Base-by-base conservation (phyloP, 805 yeast species). In the Clavispora carvajalis region DNA sequence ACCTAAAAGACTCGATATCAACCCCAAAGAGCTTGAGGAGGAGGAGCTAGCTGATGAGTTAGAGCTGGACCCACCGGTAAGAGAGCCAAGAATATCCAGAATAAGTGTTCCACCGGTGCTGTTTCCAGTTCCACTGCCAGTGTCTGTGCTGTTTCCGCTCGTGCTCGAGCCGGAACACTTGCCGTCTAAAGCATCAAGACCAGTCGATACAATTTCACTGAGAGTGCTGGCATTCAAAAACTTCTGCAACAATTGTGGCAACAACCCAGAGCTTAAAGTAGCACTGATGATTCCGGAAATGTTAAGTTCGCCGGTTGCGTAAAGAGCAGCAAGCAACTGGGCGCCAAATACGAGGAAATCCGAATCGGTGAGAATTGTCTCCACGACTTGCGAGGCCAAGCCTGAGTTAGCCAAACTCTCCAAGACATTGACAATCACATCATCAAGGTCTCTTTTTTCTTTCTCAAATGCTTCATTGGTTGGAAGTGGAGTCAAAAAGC, bases 371-470 rank as follows among this genome's bases (percentile, higher is more conserved):
- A 67, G 54, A 21, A 67, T 61, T 29, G 68, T 50, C 49, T 57
- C 55, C 38, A 68, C 67, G 10, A 68, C 70, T 19, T 63, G 60
- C 18, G 62, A 43, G 7, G 67, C 72, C 44, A 68, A 63, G n/a
- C 74, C 74, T 12, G 72, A 67, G 23, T 55, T 42, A 19, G 57
- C 67, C 50, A 68, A 59, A n/a, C 71, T 65, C 42, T 68, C 63
- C 49, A 68, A 61, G 38, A 68, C 53, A 37, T 65, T 63, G 23
- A 58, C 57, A 11, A 67, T 57, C 21, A 67, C 53, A 10, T 53
- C 52, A 41, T 61, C 51, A 15, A 51, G 38, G 41, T 57, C 63
- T 43, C 63, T 48, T 42, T 45, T 49, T 24, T 44, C 45, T 12
- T 43, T n/a, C 10, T 38, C 49, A n/a, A 34, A 16, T 5, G 17